Evolutionary conservation across 2,329 filamentous ascomycete genomes (phyloP), one percentile per base, ranked within the genome.

Genomic region (Penicillium sp.): DNA sequence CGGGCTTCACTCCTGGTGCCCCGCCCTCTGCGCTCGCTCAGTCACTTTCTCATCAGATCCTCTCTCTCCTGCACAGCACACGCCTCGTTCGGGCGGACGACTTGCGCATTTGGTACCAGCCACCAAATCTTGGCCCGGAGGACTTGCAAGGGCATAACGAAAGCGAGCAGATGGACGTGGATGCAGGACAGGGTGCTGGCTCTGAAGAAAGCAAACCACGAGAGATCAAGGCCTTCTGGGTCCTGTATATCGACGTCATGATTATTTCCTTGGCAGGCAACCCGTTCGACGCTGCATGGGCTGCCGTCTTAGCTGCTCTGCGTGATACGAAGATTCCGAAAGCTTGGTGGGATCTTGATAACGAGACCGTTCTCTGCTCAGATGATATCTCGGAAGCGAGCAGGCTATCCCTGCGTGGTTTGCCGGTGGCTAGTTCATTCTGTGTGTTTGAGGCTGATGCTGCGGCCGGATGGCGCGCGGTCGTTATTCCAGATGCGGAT

Each of bases 221-320:
- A 6, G 78, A 83, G 54, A 71, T 92, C 9, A 92, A 88, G 66
- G 93, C 87, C 0, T 97, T 95, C 70, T 98, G 92, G 93, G 85
- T 88, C 8, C 81, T 98, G 18, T 96, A 95, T 70, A 88, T 98
- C 57, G 92, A 97, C 66, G 78, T 96, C n/a, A 81, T 96, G 65
- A 93, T 95, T 72, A 86, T 98, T 58, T 95, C 89, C 0, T 83
- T 95, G 43, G 91, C 95, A 56, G 92, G 92, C 5, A 95, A 93
- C 63, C 82, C 89, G 1, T 91, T 97, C 57, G 92, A 98, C 64
- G 88, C 89, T 0, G 89, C 89, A 0, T 97, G 92, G 91, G 81
- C 86, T 0, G 84, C 89, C 10, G 79, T 95, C 0, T 70, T 95
- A 20, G 88, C 91, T 7, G 92, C 93, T 6, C 74, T 98, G 51